Percentiles rank a stretch among this genome's conserved stretches.
Conservation (phyloP, 768 basidiomycete genomes). For the Leccinum rimulosum region DNA sequence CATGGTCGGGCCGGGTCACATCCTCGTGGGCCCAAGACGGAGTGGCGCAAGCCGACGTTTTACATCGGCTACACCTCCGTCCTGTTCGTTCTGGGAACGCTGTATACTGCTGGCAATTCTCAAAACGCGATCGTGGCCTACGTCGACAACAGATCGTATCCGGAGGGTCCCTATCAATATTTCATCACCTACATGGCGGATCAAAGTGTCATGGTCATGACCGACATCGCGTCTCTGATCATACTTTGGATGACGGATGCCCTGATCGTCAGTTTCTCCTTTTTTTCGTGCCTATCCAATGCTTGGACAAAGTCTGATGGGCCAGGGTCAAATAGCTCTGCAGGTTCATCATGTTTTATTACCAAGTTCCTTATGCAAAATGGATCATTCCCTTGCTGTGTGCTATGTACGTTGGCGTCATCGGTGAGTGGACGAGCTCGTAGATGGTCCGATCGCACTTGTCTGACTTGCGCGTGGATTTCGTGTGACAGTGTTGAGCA, state of each 20-base stretch:
- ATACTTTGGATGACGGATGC: conserved; percentile 33
- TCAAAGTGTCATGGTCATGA: conserved; percentile 23
- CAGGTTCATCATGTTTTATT: conserved; percentile 26
- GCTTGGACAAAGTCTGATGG: conserved; percentile 1
- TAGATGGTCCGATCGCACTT: background rate
- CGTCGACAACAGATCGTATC: conserved; percentile 29
- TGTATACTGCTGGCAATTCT: conserved; percentile 30
- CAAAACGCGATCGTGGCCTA: conserved; percentile 29
- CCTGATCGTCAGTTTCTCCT: conserved; percentile 21
- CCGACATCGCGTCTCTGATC: conserved; percentile 20
- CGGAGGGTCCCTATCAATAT: conserved; percentile 27
- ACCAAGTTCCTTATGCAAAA: conserved; percentile 16
- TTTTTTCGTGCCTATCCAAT: background rate
- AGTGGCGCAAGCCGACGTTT: conserved; percentile 23
- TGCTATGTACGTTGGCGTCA: conserved; percentile 23
- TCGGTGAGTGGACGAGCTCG: conserved; percentile 14
- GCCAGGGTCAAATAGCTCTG: conserved; percentile 10
- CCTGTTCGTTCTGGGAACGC: conserved; percentile 27
- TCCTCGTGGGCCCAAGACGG: conserved; percentile 3
- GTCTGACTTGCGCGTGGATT: background rate
- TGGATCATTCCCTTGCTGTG: conserved; percentile 28
- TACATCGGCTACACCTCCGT: conserved; percentile 26
- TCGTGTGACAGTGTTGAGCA: conserved; percentile 17
- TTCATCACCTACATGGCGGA: conserved; percentile 24
- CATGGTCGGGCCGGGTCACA: conserved; percentile 4